A percentile compares a stretch with the other conserved stretches of the same genome.
These are phyloP conservation scores for Nicotiana paniculata DNA, from an alignment of 257 asterid species.

Conservation along the genomic window DNA sequence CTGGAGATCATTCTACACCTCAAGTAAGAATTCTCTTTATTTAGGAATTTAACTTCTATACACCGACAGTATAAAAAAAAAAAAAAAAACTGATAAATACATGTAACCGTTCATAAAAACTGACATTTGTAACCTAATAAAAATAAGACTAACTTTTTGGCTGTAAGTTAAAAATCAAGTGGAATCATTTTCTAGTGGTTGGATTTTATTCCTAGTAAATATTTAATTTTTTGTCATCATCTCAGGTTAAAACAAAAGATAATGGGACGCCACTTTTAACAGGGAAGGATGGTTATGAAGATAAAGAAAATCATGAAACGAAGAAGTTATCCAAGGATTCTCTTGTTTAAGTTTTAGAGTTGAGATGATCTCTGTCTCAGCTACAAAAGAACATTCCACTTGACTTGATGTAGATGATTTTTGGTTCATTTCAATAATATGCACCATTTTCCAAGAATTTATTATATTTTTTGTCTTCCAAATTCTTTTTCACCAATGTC, in stretches of 20 bases:
- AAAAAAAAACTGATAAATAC: too few relatives aligned
- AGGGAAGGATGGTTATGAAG: conserved; percentile 29
- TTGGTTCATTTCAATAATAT: neutral
- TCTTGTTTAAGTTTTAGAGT: conserved; percentile 21
- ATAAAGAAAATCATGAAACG: conserved; percentile 32
- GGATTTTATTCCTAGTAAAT: neutral
- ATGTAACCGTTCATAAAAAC: too few relatives aligned
- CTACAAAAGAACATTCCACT: neutral
- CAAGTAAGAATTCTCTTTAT: conserved; percentile 30
- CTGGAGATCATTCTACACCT: conserved; percentile 33
- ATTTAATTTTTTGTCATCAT: neutral
- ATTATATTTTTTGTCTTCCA: neutral
- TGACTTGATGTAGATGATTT: neutral
- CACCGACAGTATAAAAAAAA: too few relatives aligned
- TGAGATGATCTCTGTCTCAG: neutral
- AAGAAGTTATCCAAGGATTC: conserved; percentile 19
- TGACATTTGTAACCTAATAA: too few relatives aligned
- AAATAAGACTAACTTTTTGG: too few relatives aligned
- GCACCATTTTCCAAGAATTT: neutral
- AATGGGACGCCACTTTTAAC: conserved; percentile 44
- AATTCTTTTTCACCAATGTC: too few relatives aligned
- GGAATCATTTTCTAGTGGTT: too few relatives aligned
- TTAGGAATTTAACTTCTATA: neutral
- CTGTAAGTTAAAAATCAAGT: too few relatives aligned
- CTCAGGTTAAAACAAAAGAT: conserved; percentile 63